Evolutionary conservation across 169 alveolate genomes (phyloP).

Genomic region (Plasmodium vivax): DNA sequence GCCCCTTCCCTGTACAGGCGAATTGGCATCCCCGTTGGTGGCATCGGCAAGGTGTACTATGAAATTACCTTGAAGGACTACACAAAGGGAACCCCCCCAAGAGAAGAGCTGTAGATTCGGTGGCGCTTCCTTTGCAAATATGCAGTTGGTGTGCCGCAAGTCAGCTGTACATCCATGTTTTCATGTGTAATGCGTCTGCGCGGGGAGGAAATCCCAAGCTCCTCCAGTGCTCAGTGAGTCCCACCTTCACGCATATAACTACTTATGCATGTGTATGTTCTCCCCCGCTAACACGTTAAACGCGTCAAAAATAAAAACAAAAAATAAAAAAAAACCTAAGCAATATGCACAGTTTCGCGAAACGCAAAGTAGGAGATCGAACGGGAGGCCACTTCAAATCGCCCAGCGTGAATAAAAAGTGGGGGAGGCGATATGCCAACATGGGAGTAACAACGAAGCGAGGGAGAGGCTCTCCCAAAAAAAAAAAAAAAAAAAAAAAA

Average conservation of each 20-base stretch:
- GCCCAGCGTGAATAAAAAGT: not conserved
- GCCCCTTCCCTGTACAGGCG: slow-evolving; percentile 68
- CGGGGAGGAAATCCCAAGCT: not conserved
- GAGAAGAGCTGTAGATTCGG: slow-evolving; percentile 14
- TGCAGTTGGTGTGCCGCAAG: not conserved
- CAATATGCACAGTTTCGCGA: not conserved
- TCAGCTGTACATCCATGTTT: not conserved
- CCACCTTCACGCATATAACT: not conserved
- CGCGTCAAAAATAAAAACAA: not conserved
- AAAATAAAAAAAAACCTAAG: not conserved
- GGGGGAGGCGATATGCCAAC: not conserved
- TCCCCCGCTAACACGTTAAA: not conserved
- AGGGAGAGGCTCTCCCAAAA: not conserved
- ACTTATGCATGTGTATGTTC: not conserved
- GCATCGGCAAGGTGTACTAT: slow-evolving; percentile 80
- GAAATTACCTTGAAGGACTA: slow-evolving; percentile 77
- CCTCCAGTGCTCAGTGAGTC: not conserved
- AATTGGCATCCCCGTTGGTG: slow-evolving; percentile 81
- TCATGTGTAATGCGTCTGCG: not conserved
- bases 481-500: slow-evolving; percentile 1
- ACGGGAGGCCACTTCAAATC: not conserved
- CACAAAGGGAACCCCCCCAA: slow-evolving; percentile 11
- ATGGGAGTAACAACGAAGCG: not conserved
- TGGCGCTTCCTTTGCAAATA: not conserved
- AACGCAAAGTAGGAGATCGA: not conserved